Conservation (phyloP, 1,284 basidiomycete species). For the Trametes hirsuta region DNA sequence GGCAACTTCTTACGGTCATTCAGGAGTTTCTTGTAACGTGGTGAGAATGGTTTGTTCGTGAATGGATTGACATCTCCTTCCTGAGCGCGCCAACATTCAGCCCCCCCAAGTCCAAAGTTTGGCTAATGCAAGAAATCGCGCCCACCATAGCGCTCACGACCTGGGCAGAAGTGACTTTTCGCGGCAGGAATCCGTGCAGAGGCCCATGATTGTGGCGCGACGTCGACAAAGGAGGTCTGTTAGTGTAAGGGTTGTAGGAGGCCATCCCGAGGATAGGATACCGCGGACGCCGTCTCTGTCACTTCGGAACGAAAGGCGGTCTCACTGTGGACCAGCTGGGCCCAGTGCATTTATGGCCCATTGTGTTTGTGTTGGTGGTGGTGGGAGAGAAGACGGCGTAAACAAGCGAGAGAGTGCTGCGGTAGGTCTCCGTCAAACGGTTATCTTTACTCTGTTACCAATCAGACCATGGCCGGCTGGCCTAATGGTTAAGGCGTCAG, state of each 20-base stretch:
- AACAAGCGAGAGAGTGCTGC: too few relatives aligned
- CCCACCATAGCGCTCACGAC: constrained; percentile 31
- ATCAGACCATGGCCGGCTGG: constrained; percentile 2
- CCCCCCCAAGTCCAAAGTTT: too few relatives aligned
- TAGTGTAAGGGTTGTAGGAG: constrained; percentile 30
- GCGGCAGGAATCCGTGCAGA: constrained; percentile 60
- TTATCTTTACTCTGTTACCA: not conserved
- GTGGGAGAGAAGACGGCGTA: too few relatives aligned
- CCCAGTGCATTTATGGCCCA: too few relatives aligned
- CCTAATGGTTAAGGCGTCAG: constrained; percentile 17
- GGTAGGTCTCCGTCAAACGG: not conserved
- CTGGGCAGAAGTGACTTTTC: constrained; percentile 47
- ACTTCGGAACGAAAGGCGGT: too few relatives aligned
- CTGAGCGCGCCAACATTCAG: not conserved
- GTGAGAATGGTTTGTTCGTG: constrained; percentile 78
- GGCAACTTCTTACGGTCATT: constrained; percentile 87
- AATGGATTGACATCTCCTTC: constrained; percentile 85
- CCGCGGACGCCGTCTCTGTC: too few relatives aligned
- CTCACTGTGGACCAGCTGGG: too few relatives aligned
- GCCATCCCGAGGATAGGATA: not conserved
- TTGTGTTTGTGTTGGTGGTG: too few relatives aligned
- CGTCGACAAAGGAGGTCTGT: constrained; percentile 21
- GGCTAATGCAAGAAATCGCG: too few relatives aligned
- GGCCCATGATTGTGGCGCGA: constrained; percentile 36
- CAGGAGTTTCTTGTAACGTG: constrained; percentile 87